These are phyloP conservation scores for Cyathus striatus DNA, from an alignment of 768 basidiomycete species.

Conservation along the genomic window DNA sequence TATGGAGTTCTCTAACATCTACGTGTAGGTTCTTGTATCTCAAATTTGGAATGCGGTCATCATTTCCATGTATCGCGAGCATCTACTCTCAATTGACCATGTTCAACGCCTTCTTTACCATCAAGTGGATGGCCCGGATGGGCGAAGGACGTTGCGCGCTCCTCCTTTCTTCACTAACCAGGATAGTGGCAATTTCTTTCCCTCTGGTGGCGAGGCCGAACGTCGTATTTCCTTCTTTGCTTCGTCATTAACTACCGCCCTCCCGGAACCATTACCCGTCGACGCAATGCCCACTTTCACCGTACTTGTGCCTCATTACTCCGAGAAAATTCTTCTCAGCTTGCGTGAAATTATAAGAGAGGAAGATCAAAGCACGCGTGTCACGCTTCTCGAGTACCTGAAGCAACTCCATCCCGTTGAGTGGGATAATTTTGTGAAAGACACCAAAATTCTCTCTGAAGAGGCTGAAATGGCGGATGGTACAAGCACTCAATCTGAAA, in stretches of 20 bases:
- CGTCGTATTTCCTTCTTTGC: slow-evolving; percentile 99
- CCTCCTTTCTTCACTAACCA: slow-evolving; percentile 99
- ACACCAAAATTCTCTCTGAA: slow-evolving; percentile 97
- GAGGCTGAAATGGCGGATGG: slow-evolving; percentile 66
- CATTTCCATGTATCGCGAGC: slow-evolving; percentile 99
- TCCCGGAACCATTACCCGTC: slow-evolving; percentile 92
- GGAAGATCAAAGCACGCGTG: slow-evolving; percentile 94
- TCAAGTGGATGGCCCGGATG: slow-evolving; percentile 87
- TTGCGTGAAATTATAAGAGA: slow-evolving; percentile 98
- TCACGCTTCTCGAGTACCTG: slow-evolving; percentile 94
- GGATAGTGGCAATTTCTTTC: slow-evolving; percentile 84
- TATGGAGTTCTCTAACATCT: neutral
- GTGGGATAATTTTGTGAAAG: slow-evolving; percentile 99
- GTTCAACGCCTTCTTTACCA: slow-evolving; percentile 97
- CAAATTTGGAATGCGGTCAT: slow-evolving; percentile 99
- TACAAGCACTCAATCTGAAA: slow-evolving; percentile 56
- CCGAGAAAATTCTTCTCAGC: slow-evolving; percentile 96
- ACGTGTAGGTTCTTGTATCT: slow-evolving; percentile 72
- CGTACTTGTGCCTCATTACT: slow-evolving; percentile 98
- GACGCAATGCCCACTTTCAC: slow-evolving; percentile 99
- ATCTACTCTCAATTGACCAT: slow-evolving; percentile 95
- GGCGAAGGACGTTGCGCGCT: slow-evolving; percentile 87
- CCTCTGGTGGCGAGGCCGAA: slow-evolving; percentile 90
- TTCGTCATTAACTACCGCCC: slow-evolving; percentile 90
- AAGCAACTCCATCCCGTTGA: slow-evolving; percentile 98